Percentiles rank a stretch among this genome's conserved stretches.
Conservation (phyloP, 805 yeast genomes). For the Saccharomycopsis javanensis region DNA sequence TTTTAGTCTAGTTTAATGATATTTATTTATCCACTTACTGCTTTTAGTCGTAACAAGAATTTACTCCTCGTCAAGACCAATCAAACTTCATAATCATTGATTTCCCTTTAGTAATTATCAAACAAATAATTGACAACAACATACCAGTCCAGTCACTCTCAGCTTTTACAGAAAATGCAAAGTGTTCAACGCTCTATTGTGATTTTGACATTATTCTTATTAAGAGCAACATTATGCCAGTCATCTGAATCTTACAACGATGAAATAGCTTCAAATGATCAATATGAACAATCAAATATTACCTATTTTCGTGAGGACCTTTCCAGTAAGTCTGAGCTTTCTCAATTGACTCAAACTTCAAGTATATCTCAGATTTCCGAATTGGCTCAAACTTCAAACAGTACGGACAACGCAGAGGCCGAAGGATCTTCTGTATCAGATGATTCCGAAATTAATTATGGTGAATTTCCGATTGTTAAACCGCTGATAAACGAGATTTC, state of each 20-base stretch:
- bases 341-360: not conserved
- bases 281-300: not conserved
- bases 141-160: not conserved
- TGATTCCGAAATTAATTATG: not conserved
- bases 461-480: not conserved
- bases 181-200: not conserved
- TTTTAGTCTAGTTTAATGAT: too few relatives aligned
- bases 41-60: too few relatives aligned
- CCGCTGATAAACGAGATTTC: not conserved
- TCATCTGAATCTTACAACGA: not conserved
- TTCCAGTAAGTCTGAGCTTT: not conserved
- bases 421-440: not conserved
- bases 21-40: too few relatives aligned
- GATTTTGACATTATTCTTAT: not conserved
- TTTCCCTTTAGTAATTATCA: too few relatives aligned
- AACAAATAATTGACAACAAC: too few relatives aligned
- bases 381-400: not conserved
- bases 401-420: too few relatives aligned
- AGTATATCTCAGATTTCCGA: not conserved
- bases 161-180: not conserved
- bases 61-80: too few relatives aligned
- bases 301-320: not conserved
- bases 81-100: too few relatives aligned
- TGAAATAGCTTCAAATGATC: not conserved
- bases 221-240: not conserved